These are phyloP conservation scores for Flueggea neowawraea DNA, from an alignment of 441 rosid species.

Conservation along the genomic window DNA sequence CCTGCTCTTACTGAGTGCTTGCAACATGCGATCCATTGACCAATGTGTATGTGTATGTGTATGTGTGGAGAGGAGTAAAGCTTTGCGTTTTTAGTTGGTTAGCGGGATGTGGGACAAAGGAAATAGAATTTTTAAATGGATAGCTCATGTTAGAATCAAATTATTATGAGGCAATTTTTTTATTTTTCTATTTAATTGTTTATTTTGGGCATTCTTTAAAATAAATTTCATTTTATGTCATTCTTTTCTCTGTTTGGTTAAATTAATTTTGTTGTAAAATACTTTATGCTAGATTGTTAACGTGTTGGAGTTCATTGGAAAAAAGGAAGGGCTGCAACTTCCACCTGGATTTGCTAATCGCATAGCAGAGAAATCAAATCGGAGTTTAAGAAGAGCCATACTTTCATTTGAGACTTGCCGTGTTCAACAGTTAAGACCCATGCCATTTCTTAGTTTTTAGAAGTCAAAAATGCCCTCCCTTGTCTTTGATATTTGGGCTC, in stretches of 20 bases:
- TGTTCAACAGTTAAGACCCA: conserved; percentile 79
- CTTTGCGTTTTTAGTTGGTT: too few relatives aligned
- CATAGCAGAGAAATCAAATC: conserved; percentile 79
- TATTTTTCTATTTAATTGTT: too few relatives aligned
- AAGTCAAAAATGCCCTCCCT: neutral
- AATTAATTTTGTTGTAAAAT: neutral
- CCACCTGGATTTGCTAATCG: conserved; percentile 81
- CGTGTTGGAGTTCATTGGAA: conserved; percentile 80
- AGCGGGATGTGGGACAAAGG: too few relatives aligned
- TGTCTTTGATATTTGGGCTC: conserved; percentile 2
- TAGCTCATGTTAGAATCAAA: too few relatives aligned
- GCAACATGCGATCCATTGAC: too few relatives aligned
- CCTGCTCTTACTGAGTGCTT: neutral
- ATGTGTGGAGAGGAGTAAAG: too few relatives aligned
- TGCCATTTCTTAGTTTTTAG: conserved; percentile 3
- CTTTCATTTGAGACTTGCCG: conserved; percentile 87
- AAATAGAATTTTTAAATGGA: too few relatives aligned
- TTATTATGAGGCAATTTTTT: too few relatives aligned
- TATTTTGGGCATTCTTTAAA: too few relatives aligned
- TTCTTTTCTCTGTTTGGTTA: too few relatives aligned
- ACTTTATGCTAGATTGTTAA: conserved; percentile 49
- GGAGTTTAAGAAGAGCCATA: conserved; percentile 86
- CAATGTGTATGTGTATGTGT: too few relatives aligned
- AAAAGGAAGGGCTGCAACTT: conserved; percentile 79
- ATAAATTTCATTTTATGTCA: neutral